Base-by-base conservation (phyloP, 495 filamentous ascomycete genomes). In the Glutinoglossum americanum region DNA sequence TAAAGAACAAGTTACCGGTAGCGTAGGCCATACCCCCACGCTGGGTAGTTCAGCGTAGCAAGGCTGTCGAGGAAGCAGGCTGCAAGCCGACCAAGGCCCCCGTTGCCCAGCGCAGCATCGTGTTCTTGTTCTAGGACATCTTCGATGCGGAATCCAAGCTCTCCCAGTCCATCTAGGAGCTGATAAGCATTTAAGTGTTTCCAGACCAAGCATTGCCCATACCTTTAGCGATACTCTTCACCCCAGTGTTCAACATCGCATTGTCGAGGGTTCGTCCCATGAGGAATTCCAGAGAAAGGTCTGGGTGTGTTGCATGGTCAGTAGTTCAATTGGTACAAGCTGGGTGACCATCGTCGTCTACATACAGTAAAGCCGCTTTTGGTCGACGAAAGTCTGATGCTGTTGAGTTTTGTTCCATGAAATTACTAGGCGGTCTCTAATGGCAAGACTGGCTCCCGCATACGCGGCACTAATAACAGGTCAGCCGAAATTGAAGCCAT, bases 1-100 rank as follows among this genome's bases (percentile, higher is more conserved):
- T 95, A 94, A 80, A 97, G 96, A 65, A 97, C 97, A 63, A 90
- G 92, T 67, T 98, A 98, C 51, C 87, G 76, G 69, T 98, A 98
- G 58, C 92, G 80, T 62, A 98, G 70, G 19, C 88, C 92, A 63
- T 98, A 98, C 41, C 92, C 92, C 92, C 92, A 98, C 15, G 90
- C 92, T 17, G 92, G 85, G 64, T 84, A 95, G 72, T 97, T 90
- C 60, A 98, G 71, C 7, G 88, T 89, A 26, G 92, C 92, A 65
- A 98, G 74, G 59, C 88, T 94, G 73, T 98, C 92, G 58, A 98
- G 77, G 71, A 98, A 93, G 70, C 92, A 98, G 26, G 92, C 92
- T 15, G 92, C 92, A 53, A 98, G 76, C 63, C 92, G 87, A 32
- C 92, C 92, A 26, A 98, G 79, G 65, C 92, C 92, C 63, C 92